Conservation (phyloP, 345 rosid genomes). For the Cardamine chenopodiifolia region DNA sequence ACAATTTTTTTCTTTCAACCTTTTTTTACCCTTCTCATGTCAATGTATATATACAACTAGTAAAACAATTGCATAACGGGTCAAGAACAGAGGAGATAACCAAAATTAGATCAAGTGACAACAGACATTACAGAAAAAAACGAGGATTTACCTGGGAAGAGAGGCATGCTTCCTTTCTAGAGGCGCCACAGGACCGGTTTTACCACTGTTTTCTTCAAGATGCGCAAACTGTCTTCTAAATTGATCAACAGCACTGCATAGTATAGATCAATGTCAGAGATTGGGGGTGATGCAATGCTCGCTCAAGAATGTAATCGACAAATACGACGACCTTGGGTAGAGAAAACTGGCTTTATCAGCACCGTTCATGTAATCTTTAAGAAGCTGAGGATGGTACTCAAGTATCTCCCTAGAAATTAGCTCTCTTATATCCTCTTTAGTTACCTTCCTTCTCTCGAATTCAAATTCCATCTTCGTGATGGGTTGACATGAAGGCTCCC, state of each 20-base stretch:
- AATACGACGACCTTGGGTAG: slow-evolving; percentile 72
- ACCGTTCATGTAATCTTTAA: slow-evolving; percentile 80
- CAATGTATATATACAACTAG: not conserved
- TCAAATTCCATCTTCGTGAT: slow-evolving; percentile 96
- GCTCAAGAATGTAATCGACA: slow-evolving; percentile 12
- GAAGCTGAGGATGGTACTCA: slow-evolving; percentile 95
- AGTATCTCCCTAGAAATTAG: slow-evolving; percentile 82
- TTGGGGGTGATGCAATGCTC: not conserved
- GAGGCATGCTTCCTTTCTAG: slow-evolving; percentile 86
- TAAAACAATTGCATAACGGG: not conserved
- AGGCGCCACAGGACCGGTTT: slow-evolving; percentile 67
- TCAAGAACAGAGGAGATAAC: not conserved
- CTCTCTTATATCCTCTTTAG: slow-evolving; percentile 88
- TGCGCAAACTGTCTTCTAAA: slow-evolving; percentile 89
- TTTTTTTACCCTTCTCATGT: not conserved
- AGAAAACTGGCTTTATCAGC: slow-evolving; percentile 88
- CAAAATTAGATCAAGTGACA: not conserved
- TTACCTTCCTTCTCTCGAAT: slow-evolving; percentile 90
- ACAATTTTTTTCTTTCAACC: not conserved
- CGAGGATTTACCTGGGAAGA: slow-evolving; percentile 69
- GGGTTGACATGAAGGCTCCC: slow-evolving; percentile 95
- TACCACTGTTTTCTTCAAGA: slow-evolving; percentile 85
- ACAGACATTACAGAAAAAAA: not conserved
- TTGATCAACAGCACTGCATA: slow-evolving; percentile 86
- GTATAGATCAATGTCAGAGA: slow-evolving; percentile 30